Conservation (phyloP, 75 land plant genomes). For the Adiantum capillusveneris region DNA sequence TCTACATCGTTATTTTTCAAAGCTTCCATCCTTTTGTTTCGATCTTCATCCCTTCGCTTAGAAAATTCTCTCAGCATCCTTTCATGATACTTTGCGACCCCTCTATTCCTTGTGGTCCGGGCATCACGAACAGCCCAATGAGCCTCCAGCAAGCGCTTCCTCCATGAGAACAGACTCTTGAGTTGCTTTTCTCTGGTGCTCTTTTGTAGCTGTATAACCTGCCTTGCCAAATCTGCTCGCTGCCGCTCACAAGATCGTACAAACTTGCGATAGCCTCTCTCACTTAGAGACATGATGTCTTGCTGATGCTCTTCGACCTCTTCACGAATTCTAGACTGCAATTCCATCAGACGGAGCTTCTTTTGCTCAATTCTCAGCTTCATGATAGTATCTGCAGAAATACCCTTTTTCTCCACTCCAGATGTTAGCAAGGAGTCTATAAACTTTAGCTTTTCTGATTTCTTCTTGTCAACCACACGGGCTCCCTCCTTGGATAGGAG, state of each 20-base stretch:
- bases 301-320: constrained; percentile 93
- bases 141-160: constrained; percentile 90
- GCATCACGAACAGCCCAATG: constrained; percentile 99
- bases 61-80: constrained; percentile 91
- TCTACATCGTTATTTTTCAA: constrained; percentile 99
- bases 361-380: constrained; percentile 87
- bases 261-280: constrained; percentile 88
- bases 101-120: constrained; percentile 83
- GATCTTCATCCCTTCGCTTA: constrained; percentile 90
- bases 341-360: constrained; percentile 69
- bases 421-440: constrained; percentile 56
- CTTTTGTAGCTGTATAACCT: constrained; percentile 72
- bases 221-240: constrained; percentile 67
- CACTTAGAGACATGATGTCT: constrained; percentile 98
- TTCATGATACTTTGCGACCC: constrained; percentile 97
- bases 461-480: constrained; percentile 65
- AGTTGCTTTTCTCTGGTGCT: constrained; percentile 76
- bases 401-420: constrained; percentile 67
- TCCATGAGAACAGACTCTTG: constrained; percentile 87
- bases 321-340: constrained; percentile 77
- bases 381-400: constrained; percentile 75
- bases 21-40: constrained; percentile 96
- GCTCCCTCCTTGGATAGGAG: constrained; percentile 69
- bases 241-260: constrained; percentile 93
- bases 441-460: constrained; percentile 63